Evolutionary conservation across 1,284 basidiomycete species (phyloP).

Genomic region (Cryptococcus sp.): DNA sequence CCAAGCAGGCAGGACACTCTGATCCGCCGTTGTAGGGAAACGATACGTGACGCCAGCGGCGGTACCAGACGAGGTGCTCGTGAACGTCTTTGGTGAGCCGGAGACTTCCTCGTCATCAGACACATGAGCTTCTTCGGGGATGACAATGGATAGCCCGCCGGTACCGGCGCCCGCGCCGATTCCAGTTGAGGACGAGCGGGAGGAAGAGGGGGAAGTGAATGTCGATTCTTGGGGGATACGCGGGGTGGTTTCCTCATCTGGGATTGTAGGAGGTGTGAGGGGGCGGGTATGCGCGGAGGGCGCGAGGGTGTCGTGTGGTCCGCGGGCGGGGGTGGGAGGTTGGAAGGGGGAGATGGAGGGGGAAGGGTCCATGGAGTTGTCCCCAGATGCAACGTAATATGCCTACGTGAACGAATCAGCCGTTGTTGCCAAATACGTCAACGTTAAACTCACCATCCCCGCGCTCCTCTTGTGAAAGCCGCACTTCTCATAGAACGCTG

Average conservation of each 20-base stretch:
- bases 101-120: conserved; percentile 4
- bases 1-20: conserved; percentile 19
- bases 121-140: not conserved
- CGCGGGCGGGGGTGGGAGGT: not conserved
- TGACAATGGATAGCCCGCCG: not conserved
- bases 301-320: not conserved
- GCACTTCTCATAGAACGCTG: conserved; percentile 96
- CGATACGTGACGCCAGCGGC: conserved; percentile 23
- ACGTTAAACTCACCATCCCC: conserved; percentile 8
- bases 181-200: not conserved
- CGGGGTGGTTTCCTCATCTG: not conserved
- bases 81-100: conserved; percentile 10
- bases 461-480: conserved; percentile 52
- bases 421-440: not conserved
- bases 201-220: not conserved
- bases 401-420: conserved; percentile 16
- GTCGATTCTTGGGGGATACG: not conserved
- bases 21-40: conserved; percentile 18
- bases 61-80: conserved; percentile 7
- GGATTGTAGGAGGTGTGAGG: not conserved
- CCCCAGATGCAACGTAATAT: conserved; percentile 22
- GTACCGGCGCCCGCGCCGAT: not conserved
- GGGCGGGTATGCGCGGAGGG: not conserved
- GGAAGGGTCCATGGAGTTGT: not conserved
- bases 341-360: not conserved